Evolutionary conservation across 805 yeast species (phyloP), one percentile per base, ranked within the genome.

Genomic region (Metschnikowia kunwiensis): DNA sequence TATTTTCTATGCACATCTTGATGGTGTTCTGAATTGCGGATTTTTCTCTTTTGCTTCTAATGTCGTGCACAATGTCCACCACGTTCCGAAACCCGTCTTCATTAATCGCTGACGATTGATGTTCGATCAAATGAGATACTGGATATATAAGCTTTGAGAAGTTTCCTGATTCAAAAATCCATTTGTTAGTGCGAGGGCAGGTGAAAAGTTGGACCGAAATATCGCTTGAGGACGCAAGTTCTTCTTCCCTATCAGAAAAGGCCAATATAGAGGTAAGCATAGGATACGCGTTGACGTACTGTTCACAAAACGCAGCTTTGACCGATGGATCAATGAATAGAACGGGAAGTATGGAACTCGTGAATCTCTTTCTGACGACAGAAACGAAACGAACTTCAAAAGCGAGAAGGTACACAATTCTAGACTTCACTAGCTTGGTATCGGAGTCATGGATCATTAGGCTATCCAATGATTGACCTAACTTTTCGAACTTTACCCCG

Each of bases 321-420:
- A 60, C 67, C 0, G 54, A 51, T 3, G 68, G 43, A 28, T 78
- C 76, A 0, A 80, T 67, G 1, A 84, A 65, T 18, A 82, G 54
- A 0, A 78, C 66, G 0, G 87, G 79, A 7, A 81, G 61, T 3
- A 82, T 44, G 1, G 77, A 53, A 18, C 68, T 61, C 31, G 74
- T 71, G 12, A 84, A 36, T 6, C 55, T 54, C 28, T 64, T 68
- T 51, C 93, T 69, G 6, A 73, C 49, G 4, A 49, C 46, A 39
- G 80, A 78, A 61, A 78, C 67, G 22, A 72, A 72, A 45, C 93
- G 65, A 24, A 75, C 66, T 42, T 83, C 85, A 40, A 81, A 74
- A 40, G 67, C 70, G 24, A 82, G 57, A 15, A 84, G 49, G 47
- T 64, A 68, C 52, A 82, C 88, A 9, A 83, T 51, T 47, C 86